A percentile compares a stretch with the other conserved stretches of the same genome.
Conservation (phyloP, 2,329 filamentous ascomycete species). For the Aspergillus proliferans region DNA sequence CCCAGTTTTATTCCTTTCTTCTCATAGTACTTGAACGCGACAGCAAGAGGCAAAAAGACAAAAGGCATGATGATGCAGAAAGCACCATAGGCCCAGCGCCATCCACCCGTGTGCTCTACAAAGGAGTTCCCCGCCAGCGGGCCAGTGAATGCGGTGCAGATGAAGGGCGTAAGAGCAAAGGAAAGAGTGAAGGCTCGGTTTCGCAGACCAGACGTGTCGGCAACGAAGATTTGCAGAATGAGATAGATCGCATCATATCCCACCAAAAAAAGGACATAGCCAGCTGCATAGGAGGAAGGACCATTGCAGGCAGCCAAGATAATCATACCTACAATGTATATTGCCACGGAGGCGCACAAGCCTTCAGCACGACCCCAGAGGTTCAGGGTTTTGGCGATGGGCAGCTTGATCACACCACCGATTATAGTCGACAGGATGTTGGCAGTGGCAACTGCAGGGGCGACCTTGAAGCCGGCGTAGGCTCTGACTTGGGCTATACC, state of each 20-base stretch:
- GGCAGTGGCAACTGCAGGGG: conserved; percentile 46
- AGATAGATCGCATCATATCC: conserved; percentile 52
- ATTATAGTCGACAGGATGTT: conserved; percentile 52
- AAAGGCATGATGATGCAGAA: conserved; percentile 56
- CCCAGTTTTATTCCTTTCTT: conserved; percentile 52
- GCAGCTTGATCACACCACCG: conserved; percentile 53
- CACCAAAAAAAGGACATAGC: conserved; percentile 57
- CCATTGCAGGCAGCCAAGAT: conserved; percentile 58
- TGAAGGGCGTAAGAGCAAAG: conserved; percentile 55
- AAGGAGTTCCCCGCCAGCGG: conserved; percentile 48
- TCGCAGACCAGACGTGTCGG: conserved; percentile 56
- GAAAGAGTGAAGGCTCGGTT: conserved; percentile 58
- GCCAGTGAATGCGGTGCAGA: conserved; percentile 54
- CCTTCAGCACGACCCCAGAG: conserved; percentile 58
- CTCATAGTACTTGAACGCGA: conserved; percentile 51
- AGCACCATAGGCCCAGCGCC: conserved; percentile 58
- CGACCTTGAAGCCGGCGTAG: conserved; percentile 47
- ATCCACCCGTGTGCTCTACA: conserved; percentile 42
- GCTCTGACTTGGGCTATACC: conserved; percentile 43
- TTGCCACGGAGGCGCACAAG: conserved; percentile 43
- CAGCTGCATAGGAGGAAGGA: conserved; percentile 57
- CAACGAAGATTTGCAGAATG: conserved; percentile 54
- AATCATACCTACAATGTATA: conserved; percentile 48
- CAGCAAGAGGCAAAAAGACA: conserved; percentile 50
- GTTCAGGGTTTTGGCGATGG: conserved; percentile 57